Evolutionary conservation across 306 rosid genomes (phyloP).

Genomic region (Medicago ruthenica): DNA sequence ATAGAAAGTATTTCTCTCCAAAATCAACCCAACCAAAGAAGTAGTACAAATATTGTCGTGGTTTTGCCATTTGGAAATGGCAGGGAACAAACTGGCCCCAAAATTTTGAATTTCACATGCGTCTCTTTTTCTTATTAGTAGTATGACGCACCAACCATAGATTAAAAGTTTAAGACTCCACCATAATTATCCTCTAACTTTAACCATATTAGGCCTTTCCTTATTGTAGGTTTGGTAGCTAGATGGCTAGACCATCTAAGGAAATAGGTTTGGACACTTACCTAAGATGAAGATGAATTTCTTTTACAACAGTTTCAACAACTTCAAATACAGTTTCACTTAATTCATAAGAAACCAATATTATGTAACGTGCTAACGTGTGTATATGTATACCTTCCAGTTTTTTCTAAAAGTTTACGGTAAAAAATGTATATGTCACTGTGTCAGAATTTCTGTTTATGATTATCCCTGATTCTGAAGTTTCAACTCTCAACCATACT

Average conservation of each 20-base stretch:
- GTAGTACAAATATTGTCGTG: constrained; percentile 32
- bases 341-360: constrained; percentile 35
- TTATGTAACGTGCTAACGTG: constrained; percentile 14
- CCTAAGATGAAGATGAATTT: constrained; percentile 26
- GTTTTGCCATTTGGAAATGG: constrained; percentile 47
- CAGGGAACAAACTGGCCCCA: constrained; percentile 50
- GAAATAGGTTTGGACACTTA: constrained; percentile 34
- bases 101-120: constrained; percentile 35
- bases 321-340: constrained; percentile 44
- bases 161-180: neutral
- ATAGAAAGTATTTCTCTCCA: neutral
- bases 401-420: constrained; percentile 10
- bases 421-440: neutral
- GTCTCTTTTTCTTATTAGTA: constrained; percentile 38
- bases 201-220: constrained; percentile 28
- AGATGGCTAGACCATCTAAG: constrained; percentile 19
- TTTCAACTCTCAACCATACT: neutral
- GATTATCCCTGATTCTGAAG: neutral
- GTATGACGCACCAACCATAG: constrained; percentile 52
- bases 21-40: constrained; percentile 41
- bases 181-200: constrained; percentile 27
- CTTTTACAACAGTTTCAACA: constrained; percentile 26
- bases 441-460: constrained; percentile 4
- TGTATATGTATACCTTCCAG: neutral
- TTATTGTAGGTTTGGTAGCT: neutral